A percentile compares a stretch with the other conserved stretches of the same genome.
Evolutionary conservation across 139 green algal species (phyloP).

Genomic region (Haematococcus lacustris): DNA sequence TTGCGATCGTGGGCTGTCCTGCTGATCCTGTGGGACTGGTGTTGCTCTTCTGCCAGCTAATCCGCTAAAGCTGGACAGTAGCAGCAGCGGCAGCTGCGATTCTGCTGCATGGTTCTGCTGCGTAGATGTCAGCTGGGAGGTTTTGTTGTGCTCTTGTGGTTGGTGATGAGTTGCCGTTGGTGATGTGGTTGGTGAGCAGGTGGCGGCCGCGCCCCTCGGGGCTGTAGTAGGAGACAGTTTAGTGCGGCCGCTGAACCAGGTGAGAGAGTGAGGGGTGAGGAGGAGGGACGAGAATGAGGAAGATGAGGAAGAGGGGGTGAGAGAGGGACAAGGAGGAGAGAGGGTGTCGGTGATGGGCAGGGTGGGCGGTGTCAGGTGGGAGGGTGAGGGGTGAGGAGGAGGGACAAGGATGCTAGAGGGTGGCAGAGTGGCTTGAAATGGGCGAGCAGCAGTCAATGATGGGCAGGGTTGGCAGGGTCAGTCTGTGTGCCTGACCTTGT

Average conservation of each 20-base stretch:
- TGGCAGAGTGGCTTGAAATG: neutral
- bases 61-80: too few relatives aligned
- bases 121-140: too few relatives aligned
- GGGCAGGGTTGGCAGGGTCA: too few relatives aligned
- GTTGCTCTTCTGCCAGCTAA: too few relatives aligned
- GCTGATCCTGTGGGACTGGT: too few relatives aligned
- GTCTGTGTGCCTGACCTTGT: too few relatives aligned
- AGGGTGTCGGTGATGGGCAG: neutral
- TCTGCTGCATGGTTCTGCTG: too few relatives aligned
- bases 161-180: constrained; percentile 55
- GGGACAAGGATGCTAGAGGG: neutral
- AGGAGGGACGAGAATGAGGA: neutral
- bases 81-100: too few relatives aligned
- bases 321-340: neutral
- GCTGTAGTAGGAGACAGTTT: constrained; percentile 62
- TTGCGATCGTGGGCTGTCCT: too few relatives aligned
- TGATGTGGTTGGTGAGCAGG: constrained; percentile 50
- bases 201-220: constrained; percentile 57
- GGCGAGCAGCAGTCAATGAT: neutral
- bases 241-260: constrained; percentile 53
- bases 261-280: constrained; percentile 7
- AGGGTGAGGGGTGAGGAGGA: neutral
- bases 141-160: constrained; percentile 67
- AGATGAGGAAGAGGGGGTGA: neutral
- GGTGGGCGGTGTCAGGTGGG: neutral